phyloP scores from a whole-genome alignment of 768 basidiomycete genomes.

The Epithele typhae region DNA sequence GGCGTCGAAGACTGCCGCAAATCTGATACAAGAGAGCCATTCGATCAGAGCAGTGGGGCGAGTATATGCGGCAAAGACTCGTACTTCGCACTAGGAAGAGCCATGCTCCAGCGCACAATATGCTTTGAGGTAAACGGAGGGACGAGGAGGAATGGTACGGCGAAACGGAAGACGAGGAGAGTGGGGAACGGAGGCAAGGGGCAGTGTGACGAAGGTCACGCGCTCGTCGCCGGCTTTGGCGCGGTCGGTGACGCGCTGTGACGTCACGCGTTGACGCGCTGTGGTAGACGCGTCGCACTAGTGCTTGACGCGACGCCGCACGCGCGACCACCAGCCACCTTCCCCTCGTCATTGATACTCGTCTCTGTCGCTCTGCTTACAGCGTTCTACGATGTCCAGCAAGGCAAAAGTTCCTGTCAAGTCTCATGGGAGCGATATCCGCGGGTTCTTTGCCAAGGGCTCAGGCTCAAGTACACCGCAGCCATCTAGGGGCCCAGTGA shows the following conservation, averaged over 20 bases:
- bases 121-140: too few species aligned
- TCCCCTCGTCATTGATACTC: not conserved
- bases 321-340: not conserved
- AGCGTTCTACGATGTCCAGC: constrained; percentile 7
- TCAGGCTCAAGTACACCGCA: not conserved
- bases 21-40: too few species aligned
- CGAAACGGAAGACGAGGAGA: too few species aligned
- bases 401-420: constrained; percentile 16
- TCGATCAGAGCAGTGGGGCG: too few species aligned
- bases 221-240: too few species aligned
- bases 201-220: too few species aligned
- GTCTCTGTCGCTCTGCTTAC: not conserved
- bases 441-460: constrained; percentile 24
- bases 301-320: constrained; percentile 9
- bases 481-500: not conserved
- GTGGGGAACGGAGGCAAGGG: too few species aligned
- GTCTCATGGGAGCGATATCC: constrained; percentile 21
- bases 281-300: not conserved
- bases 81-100: constrained; percentile 3
- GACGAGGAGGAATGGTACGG: too few species aligned
- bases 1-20: constrained; percentile 41
- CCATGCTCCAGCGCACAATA: not conserved
- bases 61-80: not conserved
- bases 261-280: constrained; percentile 4
- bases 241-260: constrained; percentile 4